These are phyloP conservation scores for Myriosclerotinia scirpicola DNA, from an alignment of 2,329 filamentous ascomycete species.

Conservation along the genomic window DNA sequence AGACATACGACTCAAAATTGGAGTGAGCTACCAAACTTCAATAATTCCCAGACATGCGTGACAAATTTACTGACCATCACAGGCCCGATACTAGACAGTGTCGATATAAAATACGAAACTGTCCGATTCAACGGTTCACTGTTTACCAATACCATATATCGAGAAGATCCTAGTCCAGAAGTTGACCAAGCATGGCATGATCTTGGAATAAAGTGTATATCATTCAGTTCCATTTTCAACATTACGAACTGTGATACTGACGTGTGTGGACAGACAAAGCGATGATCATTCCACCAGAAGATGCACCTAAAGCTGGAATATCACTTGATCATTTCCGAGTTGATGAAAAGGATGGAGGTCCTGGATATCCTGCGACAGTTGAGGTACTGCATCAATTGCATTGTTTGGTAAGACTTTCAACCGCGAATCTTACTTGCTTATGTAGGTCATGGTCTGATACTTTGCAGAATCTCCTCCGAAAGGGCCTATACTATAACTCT, in stretches of 20 bases:
- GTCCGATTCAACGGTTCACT: conserved; percentile 32
- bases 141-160: conserved; percentile 11
- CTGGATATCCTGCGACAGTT: conserved; percentile 10
- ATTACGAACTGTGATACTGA: neutral
- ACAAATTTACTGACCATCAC: neutral
- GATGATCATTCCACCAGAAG: conserved; percentile 14
- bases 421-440: neutral
- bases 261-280: neutral
- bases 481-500: conserved; percentile 53
- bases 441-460: neutral
- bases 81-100: conserved; percentile 43
- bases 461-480: conserved; percentile 49
- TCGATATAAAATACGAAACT: conserved; percentile 45
- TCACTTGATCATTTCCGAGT: conserved; percentile 16
- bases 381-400: conserved; percentile 16
- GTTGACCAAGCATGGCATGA: conserved; percentile 12
- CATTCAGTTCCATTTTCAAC: too few relatives aligned
- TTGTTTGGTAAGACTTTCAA: conserved; percentile 12
- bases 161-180: conserved; percentile 9
- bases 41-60: neutral
- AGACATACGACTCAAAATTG: conserved; percentile 13
- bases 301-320: conserved; percentile 9
- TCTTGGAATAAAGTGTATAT: conserved; percentile 38
- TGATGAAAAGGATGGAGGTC: conserved; percentile 14
- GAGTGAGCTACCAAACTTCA: neutral